A percentile compares a stretch with the other conserved stretches of the same genome.
Conservation (phyloP, 2,329 filamentous ascomycete genomes). For the Colletotrichum godetiae region DNA sequence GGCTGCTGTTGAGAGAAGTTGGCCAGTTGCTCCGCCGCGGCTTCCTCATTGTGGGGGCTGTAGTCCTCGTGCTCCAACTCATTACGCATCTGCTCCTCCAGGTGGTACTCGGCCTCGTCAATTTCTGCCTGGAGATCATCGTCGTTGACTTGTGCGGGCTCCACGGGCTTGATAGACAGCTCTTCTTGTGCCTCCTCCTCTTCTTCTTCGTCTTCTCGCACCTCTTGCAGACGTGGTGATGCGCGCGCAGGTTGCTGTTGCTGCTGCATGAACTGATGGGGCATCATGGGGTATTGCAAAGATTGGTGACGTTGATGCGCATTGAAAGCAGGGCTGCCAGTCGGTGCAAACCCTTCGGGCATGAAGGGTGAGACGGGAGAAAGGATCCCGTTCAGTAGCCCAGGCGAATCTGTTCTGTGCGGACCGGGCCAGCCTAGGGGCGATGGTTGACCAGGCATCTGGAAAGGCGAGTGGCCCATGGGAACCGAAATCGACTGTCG, state of each 20-base stretch:
- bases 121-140: slow-evolving; percentile 89
- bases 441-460: slow-evolving; percentile 72
- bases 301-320: slow-evolving; percentile 69
- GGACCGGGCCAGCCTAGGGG: slow-evolving; percentile 69
- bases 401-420: slow-evolving; percentile 74
- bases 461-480: slow-evolving; percentile 73
- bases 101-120: slow-evolving; percentile 85
- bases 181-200: slow-evolving; percentile 71
- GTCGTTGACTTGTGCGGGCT: slow-evolving; percentile 55
- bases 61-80: slow-evolving; percentile 84
- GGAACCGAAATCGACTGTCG: slow-evolving; percentile 79
- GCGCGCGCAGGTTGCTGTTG: slow-evolving; percentile 65
- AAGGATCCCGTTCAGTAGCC: slow-evolving; percentile 65
- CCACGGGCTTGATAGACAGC: slow-evolving; percentile 65
- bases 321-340: slow-evolving; percentile 54
- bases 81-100: slow-evolving; percentile 82
- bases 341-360: slow-evolving; percentile 58
- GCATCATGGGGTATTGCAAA: slow-evolving; percentile 67
- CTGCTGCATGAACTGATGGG: slow-evolving; percentile 66
- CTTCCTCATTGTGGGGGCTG: slow-evolving; percentile 68
- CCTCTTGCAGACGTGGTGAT: slow-evolving; percentile 75
- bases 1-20: slow-evolving; percentile 28
- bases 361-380: slow-evolving; percentile 75
- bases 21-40: slow-evolving; percentile 33
- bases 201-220: slow-evolving; percentile 80